Base-by-base conservation (phyloP, 177 flowering plant genomes). In the Vitis hybrid region DNA sequence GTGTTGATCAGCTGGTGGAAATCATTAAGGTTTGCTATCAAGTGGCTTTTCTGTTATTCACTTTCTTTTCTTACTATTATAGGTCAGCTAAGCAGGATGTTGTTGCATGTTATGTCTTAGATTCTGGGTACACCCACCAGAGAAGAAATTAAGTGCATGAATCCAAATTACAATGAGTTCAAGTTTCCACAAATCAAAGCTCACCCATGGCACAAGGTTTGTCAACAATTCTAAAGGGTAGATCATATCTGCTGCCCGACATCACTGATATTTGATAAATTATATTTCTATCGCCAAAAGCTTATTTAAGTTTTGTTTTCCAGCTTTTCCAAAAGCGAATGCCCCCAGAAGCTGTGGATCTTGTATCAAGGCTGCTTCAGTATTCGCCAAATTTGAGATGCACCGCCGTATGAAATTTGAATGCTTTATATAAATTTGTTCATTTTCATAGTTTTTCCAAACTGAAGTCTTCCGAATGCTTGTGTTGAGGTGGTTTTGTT, bases 121-220 rank as follows among this genome's bases (percentile, higher is more conserved):
- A 81, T 96, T 70, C 70, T 96, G 76, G 98, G 98, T 30, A 93
- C 99, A n/a, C 98, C 99, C 49, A 92, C 98, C 9, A 81, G 97
- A 81, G 99, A 96, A 80, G 99, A 96, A 78, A 92, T 96, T 46
- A 94, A 84, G 79, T 91, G 98, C 85, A 96, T 96, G 99, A 96
- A 96, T 81, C 99, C 97, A 64, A 87, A 88, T 73, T 94, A 96
- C 74, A 89, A 76, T 21, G 98, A 96, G 62, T 96, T 88, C 73
- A 94, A 91, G 79, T 94, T 96, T 68, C 99, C 99, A 70, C 99
- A 93, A 68, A 92, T 93, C 68, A 96, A 96, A 82, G 92, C 95
- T 70, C 95, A 92, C 76, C 97, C 99, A 49, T 96, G 98, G 99
- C 96, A 96, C 85, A 94, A 96, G 98, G 99, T 96, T 27, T 61